phyloP scores from a whole-genome alignment of 2,329 filamentous ascomycete genomes.

The Epichloe glyceriae region DNA sequence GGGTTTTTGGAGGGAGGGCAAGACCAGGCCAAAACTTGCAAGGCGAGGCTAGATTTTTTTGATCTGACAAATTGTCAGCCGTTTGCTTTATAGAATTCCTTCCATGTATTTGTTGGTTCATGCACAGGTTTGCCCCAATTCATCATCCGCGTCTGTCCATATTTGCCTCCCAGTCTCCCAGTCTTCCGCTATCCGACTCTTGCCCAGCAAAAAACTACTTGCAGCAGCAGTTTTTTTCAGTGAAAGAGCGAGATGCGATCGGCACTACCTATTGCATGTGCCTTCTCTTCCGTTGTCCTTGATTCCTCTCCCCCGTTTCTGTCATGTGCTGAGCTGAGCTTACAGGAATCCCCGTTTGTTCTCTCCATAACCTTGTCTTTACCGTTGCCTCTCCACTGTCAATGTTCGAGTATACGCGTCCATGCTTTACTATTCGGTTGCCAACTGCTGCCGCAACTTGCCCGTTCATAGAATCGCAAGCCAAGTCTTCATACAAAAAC shows the following conservation, averaged over 20 bases:
- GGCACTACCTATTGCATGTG: not conserved
- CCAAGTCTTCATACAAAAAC: not conserved
- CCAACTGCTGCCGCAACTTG: constrained; percentile 4
- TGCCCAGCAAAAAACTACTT: constrained; percentile 12
- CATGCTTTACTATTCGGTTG: constrained; percentile 3
- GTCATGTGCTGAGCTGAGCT: not conserved
- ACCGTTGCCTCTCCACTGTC: constrained; percentile 20
- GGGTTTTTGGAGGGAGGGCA: too few species aligned
- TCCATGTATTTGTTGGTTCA: constrained; percentile 8
- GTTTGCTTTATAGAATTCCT: not conserved
- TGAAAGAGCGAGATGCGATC: constrained; percentile 6
- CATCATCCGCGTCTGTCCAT: constrained; percentile 15
- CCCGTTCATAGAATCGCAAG: not conserved
- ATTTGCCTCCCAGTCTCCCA: constrained; percentile 10
- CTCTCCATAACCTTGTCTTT: constrained; percentile 11
- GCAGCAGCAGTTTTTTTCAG: constrained; percentile 7
- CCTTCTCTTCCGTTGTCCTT: constrained; percentile 5
- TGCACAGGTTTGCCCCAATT: constrained; percentile 18
- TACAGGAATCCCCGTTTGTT: not conserved
- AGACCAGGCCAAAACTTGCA: too few species aligned
- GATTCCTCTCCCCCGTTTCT: constrained; percentile 2
- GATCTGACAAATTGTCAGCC: not conserved
- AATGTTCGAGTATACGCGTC: constrained; percentile 5
- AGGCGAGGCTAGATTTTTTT: too few species aligned
- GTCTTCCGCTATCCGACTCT: constrained; percentile 4